Evolutionary conservation across 495 filamentous ascomycete genomes (phyloP).

Genomic region (Penicillium paradoxum): DNA sequence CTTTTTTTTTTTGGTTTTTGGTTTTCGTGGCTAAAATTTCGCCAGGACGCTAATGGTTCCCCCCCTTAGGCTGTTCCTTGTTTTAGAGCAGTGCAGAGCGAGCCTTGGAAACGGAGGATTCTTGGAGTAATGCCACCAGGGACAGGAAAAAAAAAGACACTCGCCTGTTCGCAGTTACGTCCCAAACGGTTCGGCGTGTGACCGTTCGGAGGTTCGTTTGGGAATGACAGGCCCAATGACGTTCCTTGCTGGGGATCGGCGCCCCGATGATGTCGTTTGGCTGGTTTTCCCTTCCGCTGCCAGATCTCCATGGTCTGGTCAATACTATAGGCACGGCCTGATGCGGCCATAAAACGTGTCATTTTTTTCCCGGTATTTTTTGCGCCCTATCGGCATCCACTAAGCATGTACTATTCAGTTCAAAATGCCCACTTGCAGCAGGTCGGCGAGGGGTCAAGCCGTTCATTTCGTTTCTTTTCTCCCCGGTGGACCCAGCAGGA

Average conservation of each 20-base stretch:
- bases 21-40: background rate
- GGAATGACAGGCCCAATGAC: constrained; percentile 9
- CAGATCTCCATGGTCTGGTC: constrained; percentile 9
- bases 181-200: constrained; percentile 1
- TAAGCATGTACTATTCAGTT: constrained; percentile 2
- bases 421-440: background rate
- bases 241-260: constrained; percentile 20
- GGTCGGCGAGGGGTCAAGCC: background rate
- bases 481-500: constrained; percentile 1
- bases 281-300: constrained; percentile 8
- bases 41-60: background rate
- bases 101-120: background rate
- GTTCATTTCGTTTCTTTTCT: constrained; percentile 4
- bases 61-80: background rate
- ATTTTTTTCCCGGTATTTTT: background rate
- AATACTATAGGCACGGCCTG: background rate
- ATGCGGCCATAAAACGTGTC: background rate
- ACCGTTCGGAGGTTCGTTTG: background rate
- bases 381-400: constrained; percentile 5
- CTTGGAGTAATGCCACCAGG: background rate
- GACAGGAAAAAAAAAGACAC: background rate
- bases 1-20: background rate
- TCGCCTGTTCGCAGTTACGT: background rate
- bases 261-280: constrained; percentile 21
- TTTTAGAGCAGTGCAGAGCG: background rate